Evolutionary conservation across 345 rosid genomes (phyloP).

Genomic region (Moricandia moricandioides): DNA sequence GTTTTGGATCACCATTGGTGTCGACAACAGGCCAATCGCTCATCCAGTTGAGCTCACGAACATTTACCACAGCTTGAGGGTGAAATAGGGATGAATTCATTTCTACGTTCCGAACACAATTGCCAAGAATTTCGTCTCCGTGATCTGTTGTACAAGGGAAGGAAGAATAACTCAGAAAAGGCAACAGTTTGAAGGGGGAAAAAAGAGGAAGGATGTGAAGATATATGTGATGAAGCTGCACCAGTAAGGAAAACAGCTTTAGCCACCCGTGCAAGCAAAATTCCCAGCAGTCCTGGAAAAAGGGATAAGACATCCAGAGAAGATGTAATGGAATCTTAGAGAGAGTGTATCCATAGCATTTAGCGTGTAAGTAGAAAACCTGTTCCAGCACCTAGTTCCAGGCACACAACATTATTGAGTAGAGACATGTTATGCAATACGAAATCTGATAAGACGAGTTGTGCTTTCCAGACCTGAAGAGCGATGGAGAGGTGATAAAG

Average conservation of each 20-base stretch:
- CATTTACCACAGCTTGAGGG: conserved; percentile 45
- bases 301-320: not conserved
- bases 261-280: conserved; percentile 69
- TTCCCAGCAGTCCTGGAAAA: conserved; percentile 66
- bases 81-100: conserved; percentile 50
- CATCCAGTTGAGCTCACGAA: conserved; percentile 80
- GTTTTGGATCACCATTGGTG: conserved; percentile 29
- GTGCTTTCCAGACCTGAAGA: conserved; percentile 87
- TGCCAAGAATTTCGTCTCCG: conserved; percentile 62
- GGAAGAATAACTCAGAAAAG: too few relatives aligned
- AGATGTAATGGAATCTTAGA: not conserved
- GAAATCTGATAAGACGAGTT: conserved; percentile 70
- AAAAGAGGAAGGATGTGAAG: not conserved
- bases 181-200: too few relatives aligned
- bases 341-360: not conserved
- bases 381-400: conserved; percentile 94
- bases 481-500: not conserved
- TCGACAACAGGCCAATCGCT: conserved; percentile 59
- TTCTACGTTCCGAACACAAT: conserved; percentile 56
- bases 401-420: conserved; percentile 47
- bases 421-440: conserved; percentile 67
- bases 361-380: conserved; percentile 36
- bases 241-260: conserved; percentile 75
- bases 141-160: conserved; percentile 38
- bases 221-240: not conserved